These are phyloP conservation scores for Ligustrum vulgare DNA, from an alignment of 257 asterid species.

Conservation along the genomic window DNA sequence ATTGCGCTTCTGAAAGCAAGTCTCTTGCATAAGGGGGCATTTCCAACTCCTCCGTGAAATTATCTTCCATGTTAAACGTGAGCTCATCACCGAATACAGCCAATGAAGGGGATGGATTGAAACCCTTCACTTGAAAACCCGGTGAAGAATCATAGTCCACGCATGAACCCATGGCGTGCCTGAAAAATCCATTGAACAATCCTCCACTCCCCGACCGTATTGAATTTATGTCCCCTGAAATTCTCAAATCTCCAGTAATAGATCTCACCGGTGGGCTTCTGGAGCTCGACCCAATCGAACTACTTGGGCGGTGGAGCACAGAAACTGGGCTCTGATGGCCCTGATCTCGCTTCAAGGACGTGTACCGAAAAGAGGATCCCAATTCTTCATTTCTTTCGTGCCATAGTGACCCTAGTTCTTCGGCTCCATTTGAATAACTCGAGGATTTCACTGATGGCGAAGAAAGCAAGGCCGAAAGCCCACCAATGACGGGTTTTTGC, in stretches of 20 bases:
- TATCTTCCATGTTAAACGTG: slow-evolving; percentile 79
- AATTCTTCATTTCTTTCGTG: slow-evolving; percentile 76
- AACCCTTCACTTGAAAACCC: slow-evolving; percentile 40
- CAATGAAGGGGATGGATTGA: slow-evolving; percentile 33
- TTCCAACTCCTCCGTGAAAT: slow-evolving; percentile 32
- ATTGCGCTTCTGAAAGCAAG: slow-evolving; percentile 71
- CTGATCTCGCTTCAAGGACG: slow-evolving; percentile 75
- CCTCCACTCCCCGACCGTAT: slow-evolving; percentile 55
- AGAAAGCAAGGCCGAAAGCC: slow-evolving; percentile 59
- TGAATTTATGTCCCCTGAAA: slow-evolving; percentile 54
- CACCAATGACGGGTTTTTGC: slow-evolving; percentile 57
- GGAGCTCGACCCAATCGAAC: slow-evolving; percentile 47
- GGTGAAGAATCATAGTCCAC: slow-evolving; percentile 58
- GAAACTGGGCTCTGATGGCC: slow-evolving; percentile 88
- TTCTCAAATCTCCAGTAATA: slow-evolving; percentile 26
- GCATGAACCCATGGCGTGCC: slow-evolving; percentile 68
- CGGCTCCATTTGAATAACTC: slow-evolving; percentile 48
- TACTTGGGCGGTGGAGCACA: slow-evolving; percentile 71
- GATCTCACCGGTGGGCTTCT: slow-evolving; percentile 49
- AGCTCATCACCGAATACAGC: slow-evolving; percentile 62
- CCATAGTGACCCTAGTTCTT: slow-evolving; percentile 72
- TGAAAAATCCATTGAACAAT: slow-evolving; percentile 62
- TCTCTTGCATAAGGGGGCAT: slow-evolving; percentile 61
- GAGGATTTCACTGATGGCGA: slow-evolving; percentile 58
- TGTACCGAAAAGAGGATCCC: slow-evolving; percentile 66